These are phyloP conservation scores for Saksenaea vasiformis DNA, from an alignment of 371 early-diverging fungal genomes.

Conservation along the genomic window DNA sequence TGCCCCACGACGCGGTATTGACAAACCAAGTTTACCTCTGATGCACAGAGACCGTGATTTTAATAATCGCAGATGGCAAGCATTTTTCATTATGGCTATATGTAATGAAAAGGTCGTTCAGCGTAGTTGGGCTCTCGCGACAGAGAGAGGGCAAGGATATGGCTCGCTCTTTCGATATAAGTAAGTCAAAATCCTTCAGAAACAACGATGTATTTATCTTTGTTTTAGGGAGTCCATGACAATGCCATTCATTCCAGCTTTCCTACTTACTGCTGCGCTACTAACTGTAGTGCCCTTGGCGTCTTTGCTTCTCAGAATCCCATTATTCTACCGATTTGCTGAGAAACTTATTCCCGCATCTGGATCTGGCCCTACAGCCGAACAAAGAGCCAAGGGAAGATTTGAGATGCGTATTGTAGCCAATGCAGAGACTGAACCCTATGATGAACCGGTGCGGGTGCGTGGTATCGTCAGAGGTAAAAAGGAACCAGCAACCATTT, in stretches of 20 bases:
- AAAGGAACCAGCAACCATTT: slow-evolving; percentile 8
- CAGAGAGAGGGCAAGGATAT: slow-evolving; percentile 50
- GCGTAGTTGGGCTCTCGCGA: slow-evolving; percentile 52
- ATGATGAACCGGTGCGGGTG: slow-evolving; percentile 50
- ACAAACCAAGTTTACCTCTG: slow-evolving; percentile 22
- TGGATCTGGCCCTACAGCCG: slow-evolving; percentile 64
- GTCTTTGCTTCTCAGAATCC: slow-evolving; percentile 31
- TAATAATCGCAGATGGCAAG: slow-evolving; percentile 57
- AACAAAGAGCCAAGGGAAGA: slow-evolving; percentile 38
- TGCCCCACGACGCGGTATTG: slow-evolving; percentile 34
- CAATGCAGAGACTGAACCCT: slow-evolving; percentile 42
- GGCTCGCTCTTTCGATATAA: slow-evolving; percentile 58
- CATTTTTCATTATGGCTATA: slow-evolving; percentile 59
- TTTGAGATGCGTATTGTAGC: slow-evolving; percentile 56
- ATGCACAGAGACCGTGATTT: slow-evolving; percentile 36
- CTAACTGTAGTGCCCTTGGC: slow-evolving; percentile 36
- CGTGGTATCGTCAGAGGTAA: slow-evolving; percentile 58
- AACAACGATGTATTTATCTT: no score
- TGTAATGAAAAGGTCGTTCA: slow-evolving; percentile 59
- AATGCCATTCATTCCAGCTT: slow-evolving; percentile 36
- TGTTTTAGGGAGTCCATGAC: slow-evolving; percentile 54
- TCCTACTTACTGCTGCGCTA: slow-evolving; percentile 37
- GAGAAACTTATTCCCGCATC: slow-evolving; percentile 52
- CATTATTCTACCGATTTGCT: slow-evolving; percentile 45
- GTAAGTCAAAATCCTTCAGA: slow-evolving; percentile 20